Evolutionary conservation across 176 grass and related monocot genomes (phyloP), one percentile per base, ranked within the genome.

Genomic region (Avena eriantha): DNA sequence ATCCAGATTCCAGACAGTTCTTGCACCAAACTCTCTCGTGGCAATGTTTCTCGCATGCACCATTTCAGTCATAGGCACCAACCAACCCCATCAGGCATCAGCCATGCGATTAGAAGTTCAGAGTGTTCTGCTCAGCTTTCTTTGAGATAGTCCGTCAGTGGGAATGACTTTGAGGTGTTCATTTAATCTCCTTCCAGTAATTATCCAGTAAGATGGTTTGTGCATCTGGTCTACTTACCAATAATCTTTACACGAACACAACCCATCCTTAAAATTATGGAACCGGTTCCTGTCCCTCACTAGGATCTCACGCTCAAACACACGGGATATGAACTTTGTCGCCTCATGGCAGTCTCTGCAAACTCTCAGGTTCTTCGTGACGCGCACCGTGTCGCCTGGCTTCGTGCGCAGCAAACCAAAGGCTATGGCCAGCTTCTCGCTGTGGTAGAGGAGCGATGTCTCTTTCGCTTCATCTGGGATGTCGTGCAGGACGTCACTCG

Each of bases 351-450:
- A 97, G 46, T 95, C 95, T 72, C 86, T 71, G 3, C 95, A 97
- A 1, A 97, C 89, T 5, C 91, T 83, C 89, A 95, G 48, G 51
- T 97, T 97, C 71, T 97, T 95, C 1, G 87, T 90, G 67, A 97
- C 85, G 21, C 89, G 88, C 53, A 93, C 77, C 1, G 89, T 90
- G 3, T 87, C 87, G 0, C 91, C 80, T 0, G 86, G 29, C 57
- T 63, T 82, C 0, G 84, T 91, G 59, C 87, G 85, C 82, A 97
- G 63, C 73, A 97, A 56, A 46, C 92, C 95, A 15, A 91, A 97
- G 45, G 95, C 90, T 13, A 97, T 91, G 0, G 95, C 95, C 43
- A 97, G 92, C 87, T 97, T 97, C 89, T 97, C 95, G 8, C 95
- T 97, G 76, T 97, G 95, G 63, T 93, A 84, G 34, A 93, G 75